phyloP scores from a whole-genome alignment of 768 basidiomycete species.

The Multifurca ochricompacta region DNA sequence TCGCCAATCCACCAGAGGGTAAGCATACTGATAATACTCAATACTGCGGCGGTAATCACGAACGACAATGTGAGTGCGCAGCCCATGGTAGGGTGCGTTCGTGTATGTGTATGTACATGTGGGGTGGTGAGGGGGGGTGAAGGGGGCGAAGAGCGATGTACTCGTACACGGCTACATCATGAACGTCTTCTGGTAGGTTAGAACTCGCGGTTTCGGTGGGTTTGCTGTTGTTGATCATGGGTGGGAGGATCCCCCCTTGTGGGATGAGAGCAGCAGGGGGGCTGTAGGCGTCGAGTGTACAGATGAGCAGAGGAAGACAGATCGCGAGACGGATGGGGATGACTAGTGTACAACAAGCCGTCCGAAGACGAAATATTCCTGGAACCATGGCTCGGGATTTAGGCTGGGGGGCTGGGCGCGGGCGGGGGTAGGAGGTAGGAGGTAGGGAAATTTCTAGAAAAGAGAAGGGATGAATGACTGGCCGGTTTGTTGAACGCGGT shows the following conservation, averaged over 20 bases:
- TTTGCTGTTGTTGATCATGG: not conserved
- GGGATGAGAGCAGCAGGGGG: not conserved
- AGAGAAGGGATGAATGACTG: too few species aligned
- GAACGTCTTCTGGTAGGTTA: not conserved
- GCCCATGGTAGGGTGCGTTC: too few species aligned
- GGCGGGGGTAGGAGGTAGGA: not conserved
- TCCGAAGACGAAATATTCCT: slow-evolving; percentile 15
- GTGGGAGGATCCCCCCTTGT: not conserved
- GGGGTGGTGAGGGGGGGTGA: not conserved
- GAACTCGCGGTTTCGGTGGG: not conserved
- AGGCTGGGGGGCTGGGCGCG: not conserved
- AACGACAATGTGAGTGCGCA: slow-evolving; percentile 13
- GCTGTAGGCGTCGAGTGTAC: slow-evolving; percentile 15
- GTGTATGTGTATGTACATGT: too few species aligned
- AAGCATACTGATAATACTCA: slow-evolving; percentile 12
- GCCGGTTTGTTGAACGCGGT: too few species aligned
- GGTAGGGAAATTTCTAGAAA: not conserved
- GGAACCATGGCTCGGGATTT: slow-evolving; percentile 4
- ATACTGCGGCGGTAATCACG: not conserved
- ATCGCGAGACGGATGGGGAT: slow-evolving; percentile 18
- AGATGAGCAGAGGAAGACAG: slow-evolving; percentile 18
- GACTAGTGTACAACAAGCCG: slow-evolving; percentile 15
- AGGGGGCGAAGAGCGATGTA: not conserved
- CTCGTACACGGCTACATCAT: not conserved
- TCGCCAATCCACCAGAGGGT: slow-evolving; percentile 6